Evolutionary conservation across 192 early-diverging fungal species (phyloP).

Genomic region (Phycomyces nitens): DNA sequence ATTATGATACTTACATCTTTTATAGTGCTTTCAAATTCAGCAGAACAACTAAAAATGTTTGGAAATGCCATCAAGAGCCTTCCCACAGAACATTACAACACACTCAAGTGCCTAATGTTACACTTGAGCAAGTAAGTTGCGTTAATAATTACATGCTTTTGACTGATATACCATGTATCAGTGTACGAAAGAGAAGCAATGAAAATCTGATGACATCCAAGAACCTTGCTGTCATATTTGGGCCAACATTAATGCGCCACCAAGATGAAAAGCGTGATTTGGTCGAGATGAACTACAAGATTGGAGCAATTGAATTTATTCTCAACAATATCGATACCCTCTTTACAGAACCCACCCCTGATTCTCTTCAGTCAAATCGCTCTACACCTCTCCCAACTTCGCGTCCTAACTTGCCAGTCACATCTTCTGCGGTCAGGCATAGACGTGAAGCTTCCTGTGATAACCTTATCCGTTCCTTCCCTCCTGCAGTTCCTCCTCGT

Average conservation of each 20-base stretch:
- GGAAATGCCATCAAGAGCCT: conserved; percentile 42
- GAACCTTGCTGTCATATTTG: conserved; percentile 93
- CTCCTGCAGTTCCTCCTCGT: conserved; percentile 17
- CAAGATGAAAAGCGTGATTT: conserved; percentile 57
- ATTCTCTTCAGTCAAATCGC: not conserved
- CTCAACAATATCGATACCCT: conserved; percentile 50
- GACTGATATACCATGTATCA: too few relatives aligned
- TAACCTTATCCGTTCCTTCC: not conserved
- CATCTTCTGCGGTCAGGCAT: conserved; percentile 1
- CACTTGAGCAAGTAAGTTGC: conserved; percentile 53
- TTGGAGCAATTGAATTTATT: conserved; percentile 64
- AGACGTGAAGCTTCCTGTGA: conserved; percentile 1
- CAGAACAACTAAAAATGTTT: conserved; percentile 40
- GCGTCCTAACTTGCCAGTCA: not conserved
- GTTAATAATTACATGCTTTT: not conserved
- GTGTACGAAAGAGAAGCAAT: conserved; percentile 57
- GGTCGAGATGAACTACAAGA: conserved; percentile 69
- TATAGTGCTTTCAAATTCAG: conserved; percentile 10
- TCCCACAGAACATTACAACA: conserved; percentile 57
- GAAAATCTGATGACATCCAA: conserved; percentile 89
- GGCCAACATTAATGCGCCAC: conserved; percentile 74
- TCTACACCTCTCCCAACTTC: conserved; percentile 14
- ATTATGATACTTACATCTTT: not conserved
- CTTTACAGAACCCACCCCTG: conserved; percentile 16
- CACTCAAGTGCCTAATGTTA: conserved; percentile 58